These are phyloP conservation scores for Pelargonium cotyledonis DNA, from an alignment of 441 rosid genomes.

Conservation along the genomic window DNA sequence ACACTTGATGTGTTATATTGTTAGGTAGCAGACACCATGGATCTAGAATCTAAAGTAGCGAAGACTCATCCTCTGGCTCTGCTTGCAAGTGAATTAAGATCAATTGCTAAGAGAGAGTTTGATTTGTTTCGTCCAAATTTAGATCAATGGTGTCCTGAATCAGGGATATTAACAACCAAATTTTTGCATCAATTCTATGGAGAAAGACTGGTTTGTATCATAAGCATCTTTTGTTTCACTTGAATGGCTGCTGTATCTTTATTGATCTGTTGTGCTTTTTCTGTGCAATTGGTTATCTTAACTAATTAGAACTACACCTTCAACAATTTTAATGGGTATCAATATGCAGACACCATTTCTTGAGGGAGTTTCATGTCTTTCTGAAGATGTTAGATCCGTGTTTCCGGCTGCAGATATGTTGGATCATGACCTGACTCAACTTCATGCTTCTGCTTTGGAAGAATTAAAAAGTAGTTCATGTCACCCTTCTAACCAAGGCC, in stretches of 20 bases:
- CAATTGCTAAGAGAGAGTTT: constrained; percentile 74
- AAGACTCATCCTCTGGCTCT: constrained; percentile 69
- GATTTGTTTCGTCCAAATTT: constrained; percentile 62
- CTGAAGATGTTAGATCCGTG: constrained; percentile 74
- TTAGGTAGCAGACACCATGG: constrained; percentile 58
- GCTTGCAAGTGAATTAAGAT: constrained; percentile 74
- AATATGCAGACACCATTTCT: constrained; percentile 71
- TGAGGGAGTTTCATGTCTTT: constrained; percentile 58
- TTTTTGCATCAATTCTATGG: constrained; percentile 75
- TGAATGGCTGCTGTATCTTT: constrained; percentile 14
- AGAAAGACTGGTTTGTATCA: constrained; percentile 78
- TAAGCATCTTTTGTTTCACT: constrained; percentile 12
- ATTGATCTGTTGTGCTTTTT: constrained; percentile 9
- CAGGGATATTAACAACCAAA: constrained; percentile 54
- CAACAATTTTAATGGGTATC: constrained; percentile 15
- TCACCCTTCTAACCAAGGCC: constrained; percentile 33
- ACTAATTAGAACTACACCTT: too few species aligned
- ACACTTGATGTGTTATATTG: constrained; percentile 19
- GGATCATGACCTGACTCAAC: constrained; percentile 57
- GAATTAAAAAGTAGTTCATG: constrained; percentile 28
- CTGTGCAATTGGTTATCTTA: constrained; percentile 4
- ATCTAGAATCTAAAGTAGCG: constrained; percentile 51
- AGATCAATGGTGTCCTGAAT: constrained; percentile 60
- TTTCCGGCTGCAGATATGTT: constrained; percentile 76
- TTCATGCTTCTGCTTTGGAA: constrained; percentile 44